These are phyloP conservation scores for Backusella morwellensis DNA, from an alignment of 192 early-diverging fungal species.

Conservation along the genomic window DNA sequence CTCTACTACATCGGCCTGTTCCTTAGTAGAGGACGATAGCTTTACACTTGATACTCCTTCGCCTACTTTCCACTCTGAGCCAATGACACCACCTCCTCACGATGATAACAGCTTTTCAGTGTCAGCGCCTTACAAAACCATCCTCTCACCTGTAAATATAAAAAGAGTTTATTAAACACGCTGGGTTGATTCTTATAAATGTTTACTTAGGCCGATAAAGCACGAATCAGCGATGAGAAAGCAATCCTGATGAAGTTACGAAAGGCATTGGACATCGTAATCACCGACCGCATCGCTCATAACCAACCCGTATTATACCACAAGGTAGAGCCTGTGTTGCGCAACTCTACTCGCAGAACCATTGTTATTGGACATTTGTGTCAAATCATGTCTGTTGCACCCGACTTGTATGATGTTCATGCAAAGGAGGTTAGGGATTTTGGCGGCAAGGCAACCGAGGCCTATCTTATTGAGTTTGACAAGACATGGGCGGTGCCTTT, in stretches of 20 bases:
- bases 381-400: slow-evolving; percentile 12
- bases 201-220: background rate
- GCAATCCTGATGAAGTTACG: slow-evolving; percentile 1
- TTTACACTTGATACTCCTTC: background rate
- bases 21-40: background rate
- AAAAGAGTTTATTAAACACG: background rate
- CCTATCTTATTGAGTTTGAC: slow-evolving; percentile 6
- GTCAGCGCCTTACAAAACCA: slow-evolving; percentile 3
- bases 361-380: slow-evolving; percentile 1
- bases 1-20: background rate
- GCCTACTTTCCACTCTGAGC: background rate
- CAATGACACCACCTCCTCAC: background rate
- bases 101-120: background rate
- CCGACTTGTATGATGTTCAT: background rate
- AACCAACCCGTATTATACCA: slow-evolving; percentile 16
- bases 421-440: slow-evolving; percentile 13
- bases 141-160: background rate
- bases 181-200: too few species aligned
- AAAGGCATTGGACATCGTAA: slow-evolving; percentile 14
- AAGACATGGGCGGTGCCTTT: background rate
- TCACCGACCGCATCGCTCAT: slow-evolving; percentile 8
- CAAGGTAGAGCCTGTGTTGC: slow-evolving; percentile 9
- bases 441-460: slow-evolving; percentile 13
- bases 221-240: slow-evolving; percentile 15
- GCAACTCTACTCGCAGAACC: slow-evolving; percentile 2